Percentiles rank a stretch among this genome's conserved stretches.
Evolutionary conservation across 2,329 filamentous ascomycete species (phyloP).

Genomic region (Metarhizium brunneum): DNA sequence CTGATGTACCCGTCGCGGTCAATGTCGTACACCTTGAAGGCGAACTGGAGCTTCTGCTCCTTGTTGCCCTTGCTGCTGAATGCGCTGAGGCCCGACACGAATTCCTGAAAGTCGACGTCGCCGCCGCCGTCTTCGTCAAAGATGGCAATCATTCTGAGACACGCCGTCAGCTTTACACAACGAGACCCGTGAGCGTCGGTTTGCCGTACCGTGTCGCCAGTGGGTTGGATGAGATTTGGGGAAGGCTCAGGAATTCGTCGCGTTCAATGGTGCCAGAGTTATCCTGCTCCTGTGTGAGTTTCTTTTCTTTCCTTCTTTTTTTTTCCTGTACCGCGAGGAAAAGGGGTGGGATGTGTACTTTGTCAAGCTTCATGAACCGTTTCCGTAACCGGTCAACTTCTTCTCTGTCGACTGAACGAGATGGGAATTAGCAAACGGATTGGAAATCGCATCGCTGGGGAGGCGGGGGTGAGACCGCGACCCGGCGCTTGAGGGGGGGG

Average conservation of each 20-base stretch:
- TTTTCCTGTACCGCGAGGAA: not conserved
- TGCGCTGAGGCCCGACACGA: conserved; percentile 87
- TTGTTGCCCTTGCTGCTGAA: conserved; percentile 99
- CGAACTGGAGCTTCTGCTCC: conserved; percentile 94
- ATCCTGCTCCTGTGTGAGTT: conserved; percentile 49
- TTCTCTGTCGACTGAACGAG: conserved; percentile 73
- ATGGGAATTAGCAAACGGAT: not conserved
- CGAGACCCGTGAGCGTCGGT: no score
- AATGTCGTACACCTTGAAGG: conserved; percentile 99
- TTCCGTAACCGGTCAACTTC: conserved; percentile 94
- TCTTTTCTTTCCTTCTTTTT: not conserved
- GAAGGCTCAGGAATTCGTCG: conserved; percentile 93
- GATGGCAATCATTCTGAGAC: conserved; percentile 85
- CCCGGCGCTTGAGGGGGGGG: not conserved
- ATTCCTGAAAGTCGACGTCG: conserved; percentile 97
- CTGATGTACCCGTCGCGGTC: conserved; percentile 97
- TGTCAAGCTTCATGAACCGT: conserved; percentile 98
- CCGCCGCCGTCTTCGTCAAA: conserved; percentile 98
- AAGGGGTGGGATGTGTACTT: conserved; percentile 46
- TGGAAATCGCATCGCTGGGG: not conserved
- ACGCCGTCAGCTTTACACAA: no score
- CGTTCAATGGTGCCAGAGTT: conserved; percentile 97
- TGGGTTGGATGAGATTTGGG: conserved; percentile 95
- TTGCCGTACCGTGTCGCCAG: conserved; percentile 74
- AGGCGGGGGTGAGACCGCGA: not conserved